These are phyloP conservation scores for Candida gigantensis DNA, from an alignment of 1,139 yeast genomes.

Conservation along the genomic window DNA sequence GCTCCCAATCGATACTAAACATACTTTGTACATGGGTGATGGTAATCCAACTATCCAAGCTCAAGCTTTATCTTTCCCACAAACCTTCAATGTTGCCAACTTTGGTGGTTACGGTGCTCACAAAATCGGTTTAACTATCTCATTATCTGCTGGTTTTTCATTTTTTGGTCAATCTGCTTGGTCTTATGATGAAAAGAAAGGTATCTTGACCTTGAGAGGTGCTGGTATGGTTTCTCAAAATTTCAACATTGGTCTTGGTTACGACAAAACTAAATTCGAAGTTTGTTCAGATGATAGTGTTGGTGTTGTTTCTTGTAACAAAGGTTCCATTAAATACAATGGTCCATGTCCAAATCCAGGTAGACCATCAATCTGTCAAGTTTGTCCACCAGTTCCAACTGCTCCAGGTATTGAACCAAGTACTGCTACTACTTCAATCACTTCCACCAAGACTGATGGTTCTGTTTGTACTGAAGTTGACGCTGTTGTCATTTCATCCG, in stretches of 20 bases:
- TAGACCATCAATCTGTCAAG: slow-evolving; percentile 7
- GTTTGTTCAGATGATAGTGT: slow-evolving; percentile 17
- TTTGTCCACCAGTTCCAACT: slow-evolving; percentile 6
- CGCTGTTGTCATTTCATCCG: slow-evolving; percentile 4
- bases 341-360: slow-evolving; percentile 21
- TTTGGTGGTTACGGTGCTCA: slow-evolving; percentile 4
- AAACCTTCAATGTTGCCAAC: slow-evolving; percentile 7
- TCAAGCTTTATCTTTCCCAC: slow-evolving; percentile 4
- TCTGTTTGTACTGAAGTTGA: slow-evolving; percentile 15
- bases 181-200: slow-evolving; percentile 19
- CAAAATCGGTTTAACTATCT: slow-evolving; percentile 3
- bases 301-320: slow-evolving; percentile 10
- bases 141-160: slow-evolving; percentile 1
- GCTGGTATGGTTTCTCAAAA: slow-evolving; percentile 13
- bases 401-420: slow-evolving; percentile 8
- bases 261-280: slow-evolving; percentile 14
- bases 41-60: slow-evolving; percentile 7
- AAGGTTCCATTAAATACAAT: slow-evolving; percentile 16
- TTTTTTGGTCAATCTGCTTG: slow-evolving; percentile 3
- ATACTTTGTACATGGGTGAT: slow-evolving; percentile 6
- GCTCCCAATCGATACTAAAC: slow-evolving; percentile 3
- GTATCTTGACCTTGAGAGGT: slow-evolving; percentile 23
- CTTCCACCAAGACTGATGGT: slow-evolving; percentile 18
- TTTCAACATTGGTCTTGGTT: slow-evolving; percentile 26
- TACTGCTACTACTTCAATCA: slow-evolving; percentile 17